Evolutionary conservation across 345 rosid species (phyloP).

Genomic region (Combretum micranthum): DNA sequence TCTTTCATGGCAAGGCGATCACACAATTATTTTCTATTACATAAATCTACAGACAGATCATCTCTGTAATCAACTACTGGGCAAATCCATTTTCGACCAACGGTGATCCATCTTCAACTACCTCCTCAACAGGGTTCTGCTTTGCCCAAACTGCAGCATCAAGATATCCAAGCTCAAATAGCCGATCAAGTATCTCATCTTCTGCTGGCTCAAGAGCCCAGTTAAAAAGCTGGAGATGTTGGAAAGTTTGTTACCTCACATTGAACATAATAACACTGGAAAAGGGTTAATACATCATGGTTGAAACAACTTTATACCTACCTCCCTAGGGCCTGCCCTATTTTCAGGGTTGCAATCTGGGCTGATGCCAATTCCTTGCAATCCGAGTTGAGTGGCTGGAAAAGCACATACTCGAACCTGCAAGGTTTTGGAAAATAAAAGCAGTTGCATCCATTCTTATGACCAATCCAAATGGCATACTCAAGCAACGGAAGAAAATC

Average conservation of each 20-base stretch:
- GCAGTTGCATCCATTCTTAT: not conserved
- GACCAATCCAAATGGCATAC: not conserved
- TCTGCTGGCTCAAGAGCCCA: slow-evolving; percentile 96
- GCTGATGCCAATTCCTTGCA: slow-evolving; percentile 76
- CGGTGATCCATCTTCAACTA: slow-evolving; percentile 32
- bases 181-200: slow-evolving; percentile 57
- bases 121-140: slow-evolving; percentile 47
- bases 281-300: not conserved
- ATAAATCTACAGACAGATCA: too few relatives aligned
- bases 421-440: slow-evolving; percentile 1
- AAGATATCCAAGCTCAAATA: slow-evolving; percentile 70
- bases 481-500: too few relatives aligned
- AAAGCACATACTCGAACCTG: slow-evolving; percentile 93
- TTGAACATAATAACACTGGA: not conserved
- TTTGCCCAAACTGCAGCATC: slow-evolving; percentile 85
- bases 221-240: slow-evolving; percentile 52
- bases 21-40: too few relatives aligned
- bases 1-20: too few relatives aligned
- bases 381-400: slow-evolving; percentile 46
- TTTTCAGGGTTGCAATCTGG: slow-evolving; percentile 87
- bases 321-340: slow-evolving; percentile 68
- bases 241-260: not conserved
- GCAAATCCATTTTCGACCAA: slow-evolving; percentile 16
- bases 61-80: not conserved
- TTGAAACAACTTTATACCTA: slow-evolving; percentile 16